A percentile compares a stretch with the other conserved stretches of the same genome.
Evolutionary conservation across 1,139 yeast species (phyloP).

Genomic region (Blastobotrys aristatus): DNA sequence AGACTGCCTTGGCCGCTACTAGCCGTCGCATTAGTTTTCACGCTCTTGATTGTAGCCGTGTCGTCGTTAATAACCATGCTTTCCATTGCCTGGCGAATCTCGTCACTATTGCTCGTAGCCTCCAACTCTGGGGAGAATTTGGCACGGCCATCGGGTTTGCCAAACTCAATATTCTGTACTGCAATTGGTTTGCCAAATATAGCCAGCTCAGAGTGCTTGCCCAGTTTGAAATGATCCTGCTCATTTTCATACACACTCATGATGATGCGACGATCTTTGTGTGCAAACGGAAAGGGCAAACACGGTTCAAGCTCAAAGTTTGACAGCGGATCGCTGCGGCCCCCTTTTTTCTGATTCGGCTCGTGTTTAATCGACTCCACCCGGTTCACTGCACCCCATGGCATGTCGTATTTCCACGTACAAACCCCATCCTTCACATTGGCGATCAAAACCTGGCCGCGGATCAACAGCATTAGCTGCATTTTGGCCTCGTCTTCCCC

Average conservation of each 20-base stretch:
- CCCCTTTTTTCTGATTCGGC: background rate
- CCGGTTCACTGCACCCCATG: slow-evolving; percentile 27
- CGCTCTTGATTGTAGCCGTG: background rate
- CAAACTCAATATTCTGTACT: slow-evolving; percentile 25
- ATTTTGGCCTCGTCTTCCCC: slow-evolving; percentile 7
- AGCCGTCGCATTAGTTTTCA: too few species aligned
- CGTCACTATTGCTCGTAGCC: slow-evolving; percentile 22
- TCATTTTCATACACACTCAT: slow-evolving; percentile 26
- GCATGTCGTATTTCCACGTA: slow-evolving; percentile 44
- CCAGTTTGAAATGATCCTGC: slow-evolving; percentile 5
- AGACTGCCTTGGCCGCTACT: too few species aligned
- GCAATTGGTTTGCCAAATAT: slow-evolving; percentile 22
- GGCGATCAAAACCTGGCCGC: slow-evolving; percentile 40
- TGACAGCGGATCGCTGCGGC: slow-evolving; percentile 42
- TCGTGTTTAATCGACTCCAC: background rate
- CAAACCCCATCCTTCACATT: slow-evolving; percentile 45
- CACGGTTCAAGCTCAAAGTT: slow-evolving; percentile 65
- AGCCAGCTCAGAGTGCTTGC: slow-evolving; percentile 4
- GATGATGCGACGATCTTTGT: slow-evolving; percentile 38
- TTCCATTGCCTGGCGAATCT: slow-evolving; percentile 30
- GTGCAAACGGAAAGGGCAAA: slow-evolving; percentile 48
- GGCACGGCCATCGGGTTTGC: slow-evolving; percentile 25
- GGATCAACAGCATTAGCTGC: slow-evolving; percentile 23
- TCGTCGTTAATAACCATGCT: slow-evolving; percentile 22
- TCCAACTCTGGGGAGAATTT: slow-evolving; percentile 23